These are phyloP conservation scores for Candida sp. DNA, from an alignment of 1,139 yeast genomes.

Conservation along the genomic window DNA sequence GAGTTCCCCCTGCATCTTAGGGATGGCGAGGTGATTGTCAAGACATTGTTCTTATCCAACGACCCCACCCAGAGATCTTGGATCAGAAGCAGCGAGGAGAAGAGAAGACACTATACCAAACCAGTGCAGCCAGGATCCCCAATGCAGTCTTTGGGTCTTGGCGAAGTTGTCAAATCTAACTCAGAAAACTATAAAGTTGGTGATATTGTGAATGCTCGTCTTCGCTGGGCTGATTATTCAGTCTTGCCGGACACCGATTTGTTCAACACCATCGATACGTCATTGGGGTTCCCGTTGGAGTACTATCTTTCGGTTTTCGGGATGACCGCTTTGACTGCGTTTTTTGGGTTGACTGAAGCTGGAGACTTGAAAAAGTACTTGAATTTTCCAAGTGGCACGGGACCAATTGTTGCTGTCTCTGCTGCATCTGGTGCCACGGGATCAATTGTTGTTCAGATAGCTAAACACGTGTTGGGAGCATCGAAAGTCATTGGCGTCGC, in stretches of 20 bases:
- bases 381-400: slow-evolving; percentile 25
- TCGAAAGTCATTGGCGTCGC: slow-evolving; percentile 66
- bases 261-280: slow-evolving; percentile 26
- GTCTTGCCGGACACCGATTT: slow-evolving; percentile 23
- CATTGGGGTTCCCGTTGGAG: slow-evolving; percentile 26
- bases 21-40: slow-evolving; percentile 51
- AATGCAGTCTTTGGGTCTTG: slow-evolving; percentile 56
- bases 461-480: slow-evolving; percentile 57
- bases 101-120: slow-evolving; percentile 47
- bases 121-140: slow-evolving; percentile 52
- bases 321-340: slow-evolving; percentile 66
- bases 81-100: slow-evolving; percentile 49
- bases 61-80: slow-evolving; percentile 75
- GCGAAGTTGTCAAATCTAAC: slow-evolving; percentile 49
- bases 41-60: slow-evolving; percentile 56
- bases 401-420: slow-evolving; percentile 51
- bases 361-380: slow-evolving; percentile 33
- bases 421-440: slow-evolving; percentile 81
- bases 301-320: slow-evolving; percentile 43
- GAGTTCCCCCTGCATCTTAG: slow-evolving; percentile 23
- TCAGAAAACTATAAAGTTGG: slow-evolving; percentile 43
- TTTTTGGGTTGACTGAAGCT: slow-evolving; percentile 53
- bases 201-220: slow-evolving; percentile 35
- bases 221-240: slow-evolving; percentile 36
- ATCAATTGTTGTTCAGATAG: slow-evolving; percentile 61